A percentile compares a stretch with the other conserved stretches of the same genome.
These are phyloP conservation scores for Aquilaria malaccensis DNA, from an alignment of 345 rosid species.

Conservation along the genomic window DNA sequence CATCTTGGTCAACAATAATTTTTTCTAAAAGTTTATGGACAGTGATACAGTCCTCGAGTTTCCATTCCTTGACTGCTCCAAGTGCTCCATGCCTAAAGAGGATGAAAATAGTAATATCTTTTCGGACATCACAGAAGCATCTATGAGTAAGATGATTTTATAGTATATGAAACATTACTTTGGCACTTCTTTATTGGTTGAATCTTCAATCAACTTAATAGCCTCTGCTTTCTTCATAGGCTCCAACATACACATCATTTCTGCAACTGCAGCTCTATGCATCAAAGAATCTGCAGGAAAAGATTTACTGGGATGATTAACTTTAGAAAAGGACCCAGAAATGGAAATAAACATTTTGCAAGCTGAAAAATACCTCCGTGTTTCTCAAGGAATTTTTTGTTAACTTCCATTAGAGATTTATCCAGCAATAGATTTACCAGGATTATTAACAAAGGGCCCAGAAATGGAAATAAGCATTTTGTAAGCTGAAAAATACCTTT, in stretches of 20 bases:
- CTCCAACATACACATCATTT: conserved; percentile 66
- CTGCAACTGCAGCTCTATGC: conserved; percentile 94
- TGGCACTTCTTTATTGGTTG: conserved; percentile 44
- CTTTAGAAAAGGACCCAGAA: neutral
- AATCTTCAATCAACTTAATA: conserved; percentile 68
- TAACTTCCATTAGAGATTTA: conserved; percentile 71
- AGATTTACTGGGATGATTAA: too few species aligned
- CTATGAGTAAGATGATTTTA: too few species aligned
- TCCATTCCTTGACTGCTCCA: conserved; percentile 68
- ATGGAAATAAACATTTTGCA: conserved; percentile 1
- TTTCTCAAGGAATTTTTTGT: conserved; percentile 57
- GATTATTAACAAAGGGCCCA: neutral
- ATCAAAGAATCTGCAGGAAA: conserved; percentile 62
- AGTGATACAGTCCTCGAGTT: conserved; percentile 72
- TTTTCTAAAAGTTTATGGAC: conserved; percentile 60
- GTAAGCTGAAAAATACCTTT: conserved; percentile 34
- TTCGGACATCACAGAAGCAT: too few species aligned
- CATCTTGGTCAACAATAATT: conserved; percentile 50
- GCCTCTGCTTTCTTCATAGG: conserved; percentile 67
- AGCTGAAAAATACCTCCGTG: conserved; percentile 46
- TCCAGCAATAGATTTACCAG: conserved; percentile 46
- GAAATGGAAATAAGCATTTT: neutral
- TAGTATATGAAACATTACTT: conserved; percentile 28
- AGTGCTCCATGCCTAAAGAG: conserved; percentile 50
- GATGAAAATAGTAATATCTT: conserved; percentile 3